phyloP scores from a whole-genome alignment of 2,329 filamentous ascomycete species.

The Leptographium wingfieldii region DNA sequence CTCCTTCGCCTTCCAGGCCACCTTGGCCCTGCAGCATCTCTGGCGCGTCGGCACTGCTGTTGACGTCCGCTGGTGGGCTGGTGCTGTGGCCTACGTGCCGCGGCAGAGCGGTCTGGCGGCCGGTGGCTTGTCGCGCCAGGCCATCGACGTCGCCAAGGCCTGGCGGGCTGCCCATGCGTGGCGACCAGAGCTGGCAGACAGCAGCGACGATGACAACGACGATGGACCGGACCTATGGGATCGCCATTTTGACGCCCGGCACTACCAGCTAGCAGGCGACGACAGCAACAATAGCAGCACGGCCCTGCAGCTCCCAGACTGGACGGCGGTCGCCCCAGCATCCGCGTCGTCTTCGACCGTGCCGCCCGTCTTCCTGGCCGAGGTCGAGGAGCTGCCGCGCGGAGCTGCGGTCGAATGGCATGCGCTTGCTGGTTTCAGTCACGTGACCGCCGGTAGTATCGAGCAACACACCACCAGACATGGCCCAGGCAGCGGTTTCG shows the following conservation, averaged over 20 bases:
- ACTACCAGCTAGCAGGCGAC: conserved; percentile 26
- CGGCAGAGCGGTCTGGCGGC: conserved; percentile 7
- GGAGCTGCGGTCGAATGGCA: conserved; percentile 75
- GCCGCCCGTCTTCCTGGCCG: conserved; percentile 61
- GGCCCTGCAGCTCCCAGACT: conserved; percentile 34
- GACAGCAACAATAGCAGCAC: conserved; percentile 6
- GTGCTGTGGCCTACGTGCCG: conserved; percentile 63
- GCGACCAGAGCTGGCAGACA: conserved; percentile 11
- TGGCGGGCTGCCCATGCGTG: conserved; percentile 35
- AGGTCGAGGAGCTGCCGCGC: conserved; percentile 67
- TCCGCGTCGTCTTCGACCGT: not conserved
- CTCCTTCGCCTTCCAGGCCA: conserved; percentile 41
- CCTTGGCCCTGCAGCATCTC: conserved; percentile 75
- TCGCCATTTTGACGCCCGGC: conserved; percentile 42
- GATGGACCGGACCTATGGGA: conserved; percentile 54
- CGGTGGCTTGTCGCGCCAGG: conserved; percentile 17
- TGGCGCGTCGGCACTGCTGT: conserved; percentile 68
- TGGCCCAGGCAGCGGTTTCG: too few relatives aligned
- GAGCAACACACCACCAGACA: not conserved
- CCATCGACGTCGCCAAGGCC: conserved; percentile 28
- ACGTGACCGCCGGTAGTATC: conserved; percentile 12
- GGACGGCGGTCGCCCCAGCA: conserved; percentile 28
- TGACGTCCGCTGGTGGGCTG: conserved; percentile 61
- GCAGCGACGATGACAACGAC: conserved; percentile 31
- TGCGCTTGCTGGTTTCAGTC: conserved; percentile 46